Percentiles rank a stretch among this genome's conserved stretches.
phyloP scores from a whole-genome alignment of 2,329 filamentous ascomycete species.

The Macroventuria anomochaeta region DNA sequence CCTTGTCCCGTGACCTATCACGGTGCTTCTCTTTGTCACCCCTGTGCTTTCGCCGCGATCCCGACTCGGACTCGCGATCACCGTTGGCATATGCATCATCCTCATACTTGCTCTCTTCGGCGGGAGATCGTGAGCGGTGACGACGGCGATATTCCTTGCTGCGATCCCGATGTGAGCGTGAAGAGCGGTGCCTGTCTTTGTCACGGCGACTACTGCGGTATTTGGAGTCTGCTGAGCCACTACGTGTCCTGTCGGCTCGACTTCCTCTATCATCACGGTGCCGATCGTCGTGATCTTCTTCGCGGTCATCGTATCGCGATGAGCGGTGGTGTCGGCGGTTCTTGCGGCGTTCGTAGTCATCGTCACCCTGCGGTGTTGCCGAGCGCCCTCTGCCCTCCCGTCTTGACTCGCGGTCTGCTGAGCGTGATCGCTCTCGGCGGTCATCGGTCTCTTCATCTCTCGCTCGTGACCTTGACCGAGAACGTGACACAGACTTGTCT shows the following conservation, averaged over 20 bases:
- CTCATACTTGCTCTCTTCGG: conserved; percentile 36
- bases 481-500: conserved; percentile 51
- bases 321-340: conserved; percentile 58
- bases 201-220: conserved; percentile 65
- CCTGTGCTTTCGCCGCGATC: conserved; percentile 47
- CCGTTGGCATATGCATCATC: conserved; percentile 41
- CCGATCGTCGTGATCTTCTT: conserved; percentile 47
- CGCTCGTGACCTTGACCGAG: conserved; percentile 46
- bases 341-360: conserved; percentile 46
- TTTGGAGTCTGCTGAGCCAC: conserved; percentile 66
- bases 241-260: conserved; percentile 64
- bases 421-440: conserved; percentile 31
- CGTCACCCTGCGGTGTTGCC: conserved; percentile 48
- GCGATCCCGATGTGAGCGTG: conserved; percentile 55
- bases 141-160: conserved; percentile 54
- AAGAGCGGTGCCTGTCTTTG: conserved; percentile 53
- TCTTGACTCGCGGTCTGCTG: conserved; percentile 56
- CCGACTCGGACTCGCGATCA: conserved; percentile 36
- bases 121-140: conserved; percentile 52
- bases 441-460: conserved; percentile 27
- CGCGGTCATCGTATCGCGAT: conserved; percentile 49
- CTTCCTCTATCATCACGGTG: conserved; percentile 58
- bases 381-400: conserved; percentile 60
- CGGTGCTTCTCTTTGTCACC: conserved; percentile 44
- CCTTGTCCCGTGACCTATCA: conserved; percentile 40